Evolutionary conservation across 371 early-diverging fungal species (phyloP).

Genomic region (Haplosporangium sp.): DNA sequence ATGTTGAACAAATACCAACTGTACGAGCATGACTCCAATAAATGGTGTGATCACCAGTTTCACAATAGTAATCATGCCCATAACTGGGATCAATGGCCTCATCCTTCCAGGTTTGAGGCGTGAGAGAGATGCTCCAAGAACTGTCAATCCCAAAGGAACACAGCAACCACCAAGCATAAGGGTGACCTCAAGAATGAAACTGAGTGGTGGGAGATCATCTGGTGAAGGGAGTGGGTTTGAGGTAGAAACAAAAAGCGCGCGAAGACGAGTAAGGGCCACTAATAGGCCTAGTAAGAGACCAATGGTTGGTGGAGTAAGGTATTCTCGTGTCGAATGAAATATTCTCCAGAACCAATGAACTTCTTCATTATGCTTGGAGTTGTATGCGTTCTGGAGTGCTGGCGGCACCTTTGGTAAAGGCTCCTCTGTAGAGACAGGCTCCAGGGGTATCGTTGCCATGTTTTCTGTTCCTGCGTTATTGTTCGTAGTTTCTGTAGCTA

Average conservation of each 20-base stretch:
- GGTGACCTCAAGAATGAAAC: constrained; percentile 59
- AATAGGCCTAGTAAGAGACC: constrained; percentile 60
- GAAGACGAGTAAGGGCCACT: constrained; percentile 57
- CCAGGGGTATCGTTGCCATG: constrained; percentile 29
- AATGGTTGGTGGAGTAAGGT: constrained; percentile 57
- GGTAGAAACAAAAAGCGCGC: constrained; percentile 53
- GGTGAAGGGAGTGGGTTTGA: constrained; percentile 30
- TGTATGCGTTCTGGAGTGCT: constrained; percentile 24
- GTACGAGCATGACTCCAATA: constrained; percentile 57
- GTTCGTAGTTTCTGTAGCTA: neutral
- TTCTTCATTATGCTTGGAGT: constrained; percentile 6
- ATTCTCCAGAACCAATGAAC: constrained; percentile 28
- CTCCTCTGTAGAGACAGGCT: neutral
- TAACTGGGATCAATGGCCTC: constrained; percentile 41
- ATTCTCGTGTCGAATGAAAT: constrained; percentile 45
- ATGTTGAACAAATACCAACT: constrained; percentile 31
- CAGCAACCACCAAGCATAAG: constrained; percentile 61
- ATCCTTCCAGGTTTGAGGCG: constrained; percentile 56
- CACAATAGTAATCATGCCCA: constrained; percentile 46
- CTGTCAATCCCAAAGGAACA: constrained; percentile 63
- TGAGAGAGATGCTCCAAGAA: constrained; percentile 69
- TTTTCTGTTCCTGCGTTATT: neutral
- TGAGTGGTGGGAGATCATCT: constrained; percentile 60
- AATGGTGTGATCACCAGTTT: constrained; percentile 61
- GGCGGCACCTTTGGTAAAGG: constrained; percentile 43